A percentile compares a stretch with the other conserved stretches of the same genome.
These are phyloP conservation scores for Xylaria sp. DNA, from an alignment of 2,329 filamentous ascomycete species.

Conservation along the genomic window DNA sequence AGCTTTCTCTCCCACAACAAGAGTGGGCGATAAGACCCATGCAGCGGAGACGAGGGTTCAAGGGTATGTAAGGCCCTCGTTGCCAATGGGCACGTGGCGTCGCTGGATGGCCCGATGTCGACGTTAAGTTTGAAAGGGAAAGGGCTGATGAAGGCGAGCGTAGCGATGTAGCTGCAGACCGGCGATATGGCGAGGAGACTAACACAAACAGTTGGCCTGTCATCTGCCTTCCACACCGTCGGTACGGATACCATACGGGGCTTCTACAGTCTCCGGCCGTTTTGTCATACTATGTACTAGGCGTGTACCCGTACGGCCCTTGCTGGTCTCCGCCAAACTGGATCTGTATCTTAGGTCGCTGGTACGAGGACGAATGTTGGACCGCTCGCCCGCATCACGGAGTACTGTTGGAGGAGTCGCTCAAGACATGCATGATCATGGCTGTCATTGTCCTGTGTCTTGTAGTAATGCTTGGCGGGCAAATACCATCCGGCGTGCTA, in stretches of 20 bases:
- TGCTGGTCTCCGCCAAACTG: conserved; percentile 19
- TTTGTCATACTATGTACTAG: conserved; percentile 32
- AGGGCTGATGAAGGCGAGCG: background rate
- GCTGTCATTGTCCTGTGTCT: conserved; percentile 8
- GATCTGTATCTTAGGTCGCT: conserved; percentile 8
- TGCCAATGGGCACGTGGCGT: background rate
- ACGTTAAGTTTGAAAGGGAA: background rate
- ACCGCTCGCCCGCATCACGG: conserved; percentile 16
- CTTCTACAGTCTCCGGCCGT: conserved; percentile 22
- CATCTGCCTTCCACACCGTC: background rate
- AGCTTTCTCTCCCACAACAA: background rate
- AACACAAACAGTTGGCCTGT: background rate
- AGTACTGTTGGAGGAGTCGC: background rate
- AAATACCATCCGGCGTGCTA: background rate
- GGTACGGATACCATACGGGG: background rate
- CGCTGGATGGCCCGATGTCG: background rate
- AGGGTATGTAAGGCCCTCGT: no score
- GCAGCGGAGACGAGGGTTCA: background rate
- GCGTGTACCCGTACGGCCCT: conserved; percentile 21
- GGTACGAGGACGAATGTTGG: conserved; percentile 15
- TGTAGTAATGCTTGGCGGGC: conserved; percentile 14
- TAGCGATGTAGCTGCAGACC: background rate
- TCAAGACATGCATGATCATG: conserved; percentile 16
- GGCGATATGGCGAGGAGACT: conserved; percentile 1
- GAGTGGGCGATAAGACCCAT: background rate